These are phyloP conservation scores for Ophryocystis elektroscirrha DNA, from an alignment of 169 alveolate species.

Conservation along the genomic window DNA sequence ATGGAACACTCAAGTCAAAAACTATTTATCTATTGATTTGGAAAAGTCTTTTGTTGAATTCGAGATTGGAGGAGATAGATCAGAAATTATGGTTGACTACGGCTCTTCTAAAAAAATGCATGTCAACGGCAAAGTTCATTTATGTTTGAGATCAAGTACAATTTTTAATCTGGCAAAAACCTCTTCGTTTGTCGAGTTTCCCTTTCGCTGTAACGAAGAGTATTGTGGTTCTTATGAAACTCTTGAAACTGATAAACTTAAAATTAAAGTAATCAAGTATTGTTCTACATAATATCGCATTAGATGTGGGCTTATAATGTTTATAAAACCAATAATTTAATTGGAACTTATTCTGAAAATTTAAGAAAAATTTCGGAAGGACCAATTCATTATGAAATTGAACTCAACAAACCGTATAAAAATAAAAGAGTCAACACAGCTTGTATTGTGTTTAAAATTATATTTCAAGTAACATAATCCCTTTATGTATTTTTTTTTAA, in stretches of 20 bases:
- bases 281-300: too few species aligned
- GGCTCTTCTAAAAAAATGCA: background rate
- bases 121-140: background rate
- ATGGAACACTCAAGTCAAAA: constrained; percentile 10
- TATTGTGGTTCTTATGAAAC: constrained; percentile 14
- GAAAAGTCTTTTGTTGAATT: constrained; percentile 2
- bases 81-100: constrained; percentile 6
- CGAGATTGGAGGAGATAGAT: constrained; percentile 13
- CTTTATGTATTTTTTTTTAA: too few species aligned
- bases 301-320: too few species aligned
- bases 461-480: too few species aligned
- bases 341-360: too few species aligned
- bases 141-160: background rate
- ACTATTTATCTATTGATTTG: constrained; percentile 7
- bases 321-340: too few species aligned
- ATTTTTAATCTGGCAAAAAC: background rate
- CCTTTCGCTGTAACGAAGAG: constrained; percentile 7
- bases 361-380: too few species aligned
- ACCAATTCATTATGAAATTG: too few species aligned
- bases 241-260: constrained; percentile 12
- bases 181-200: constrained; percentile 3
- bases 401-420: too few species aligned
- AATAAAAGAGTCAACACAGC: too few species aligned
- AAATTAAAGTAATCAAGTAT: constrained; percentile 6
- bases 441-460: too few species aligned